phyloP scores from a whole-genome alignment of 768 basidiomycete genomes.

The Infundibulicybe gibba region DNA sequence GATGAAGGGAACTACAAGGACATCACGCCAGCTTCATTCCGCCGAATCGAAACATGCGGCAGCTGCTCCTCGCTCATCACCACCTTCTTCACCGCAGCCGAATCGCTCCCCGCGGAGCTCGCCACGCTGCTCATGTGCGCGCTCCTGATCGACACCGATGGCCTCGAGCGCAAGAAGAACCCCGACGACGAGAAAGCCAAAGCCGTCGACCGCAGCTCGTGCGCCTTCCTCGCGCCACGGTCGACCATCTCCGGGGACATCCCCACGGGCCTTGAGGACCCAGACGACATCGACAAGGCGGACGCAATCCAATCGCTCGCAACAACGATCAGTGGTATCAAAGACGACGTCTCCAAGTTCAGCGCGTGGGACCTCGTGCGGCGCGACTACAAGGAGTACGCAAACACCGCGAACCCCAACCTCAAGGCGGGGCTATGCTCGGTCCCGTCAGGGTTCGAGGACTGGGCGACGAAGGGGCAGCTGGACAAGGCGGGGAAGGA shows the following conservation, averaged over 20 bases:
- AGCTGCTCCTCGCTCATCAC: constrained; percentile 71
- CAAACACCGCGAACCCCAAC: constrained; percentile 28
- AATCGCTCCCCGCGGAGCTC: constrained; percentile 50
- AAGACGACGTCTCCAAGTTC: constrained; percentile 65
- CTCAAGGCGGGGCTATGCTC: constrained; percentile 78
- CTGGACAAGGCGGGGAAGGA: constrained; percentile 33
- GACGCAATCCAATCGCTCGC: constrained; percentile 48
- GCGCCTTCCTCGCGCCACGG: constrained; percentile 56
- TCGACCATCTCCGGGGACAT: constrained; percentile 39
- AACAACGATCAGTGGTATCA: constrained; percentile 47
- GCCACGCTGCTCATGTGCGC: constrained; percentile 78
- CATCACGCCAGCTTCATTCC: constrained; percentile 47
- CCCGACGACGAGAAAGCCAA: constrained; percentile 67
- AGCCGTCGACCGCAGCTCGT: constrained; percentile 59
- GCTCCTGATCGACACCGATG: constrained; percentile 85
- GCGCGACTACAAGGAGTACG: constrained; percentile 95
- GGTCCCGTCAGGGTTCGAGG: constrained; percentile 66
- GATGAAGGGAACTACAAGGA: constrained; percentile 73
- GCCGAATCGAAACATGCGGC: constrained; percentile 67
- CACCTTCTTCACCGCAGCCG: constrained; percentile 24
- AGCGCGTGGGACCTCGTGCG: constrained; percentile 75
- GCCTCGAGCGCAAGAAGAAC: constrained; percentile 44
- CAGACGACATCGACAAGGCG: constrained; percentile 18
- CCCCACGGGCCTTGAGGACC: constrained; percentile 11
- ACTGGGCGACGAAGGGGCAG: constrained; percentile 45